phyloP scores from a whole-genome alignment of 352 stramenopile species.

The Globisporangium apiculatum region DNA sequence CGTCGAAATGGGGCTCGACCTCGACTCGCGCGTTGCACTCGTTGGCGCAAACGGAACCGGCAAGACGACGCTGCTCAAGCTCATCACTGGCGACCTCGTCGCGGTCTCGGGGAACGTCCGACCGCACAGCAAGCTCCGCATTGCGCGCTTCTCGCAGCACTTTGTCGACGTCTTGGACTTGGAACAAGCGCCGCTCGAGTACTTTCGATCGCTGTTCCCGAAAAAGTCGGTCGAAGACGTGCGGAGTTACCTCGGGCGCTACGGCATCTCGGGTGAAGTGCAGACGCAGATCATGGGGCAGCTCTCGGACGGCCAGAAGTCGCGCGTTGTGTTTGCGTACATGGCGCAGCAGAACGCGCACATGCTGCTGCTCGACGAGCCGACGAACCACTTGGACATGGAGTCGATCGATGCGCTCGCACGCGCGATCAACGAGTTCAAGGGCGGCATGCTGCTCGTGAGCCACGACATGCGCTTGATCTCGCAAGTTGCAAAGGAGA shows the following conservation, averaged over 20 bases:
- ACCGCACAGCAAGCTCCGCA: conserved; percentile 94
- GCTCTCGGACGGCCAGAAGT: conserved; percentile 96
- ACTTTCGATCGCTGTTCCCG: conserved; percentile 93
- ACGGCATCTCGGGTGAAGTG: conserved; percentile 94
- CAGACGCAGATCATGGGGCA: conserved; percentile 96
- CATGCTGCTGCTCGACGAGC: conserved; percentile 91
- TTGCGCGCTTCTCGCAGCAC: conserved; percentile 97
- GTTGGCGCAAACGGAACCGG: conserved; percentile 95
- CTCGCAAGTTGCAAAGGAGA: conserved; percentile 97
- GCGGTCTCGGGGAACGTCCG: conserved; percentile 93
- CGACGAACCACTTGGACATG: conserved; percentile 90
- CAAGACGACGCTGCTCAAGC: conserved; percentile 97
- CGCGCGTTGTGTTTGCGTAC: conserved; percentile 96
- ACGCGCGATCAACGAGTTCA: conserved; percentile 97
- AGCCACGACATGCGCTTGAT: conserved; percentile 99
- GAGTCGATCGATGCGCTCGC: conserved; percentile 97
- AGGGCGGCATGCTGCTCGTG: conserved; percentile 96
- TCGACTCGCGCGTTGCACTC: conserved; percentile 95
- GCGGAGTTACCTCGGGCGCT: conserved; percentile 94
- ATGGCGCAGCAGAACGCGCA: conserved; percentile 96
- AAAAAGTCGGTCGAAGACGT: conserved; percentile 93
- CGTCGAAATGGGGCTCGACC: conserved; percentile 95
- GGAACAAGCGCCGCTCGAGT: conserved; percentile 92
- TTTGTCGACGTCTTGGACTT: conserved; percentile 98
- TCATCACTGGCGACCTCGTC: conserved; percentile 95